A percentile compares a stretch with the other conserved stretches of the same genome.
phyloP scores from a whole-genome alignment of 331 rosid species.

The Stylosanthes scabra region DNA sequence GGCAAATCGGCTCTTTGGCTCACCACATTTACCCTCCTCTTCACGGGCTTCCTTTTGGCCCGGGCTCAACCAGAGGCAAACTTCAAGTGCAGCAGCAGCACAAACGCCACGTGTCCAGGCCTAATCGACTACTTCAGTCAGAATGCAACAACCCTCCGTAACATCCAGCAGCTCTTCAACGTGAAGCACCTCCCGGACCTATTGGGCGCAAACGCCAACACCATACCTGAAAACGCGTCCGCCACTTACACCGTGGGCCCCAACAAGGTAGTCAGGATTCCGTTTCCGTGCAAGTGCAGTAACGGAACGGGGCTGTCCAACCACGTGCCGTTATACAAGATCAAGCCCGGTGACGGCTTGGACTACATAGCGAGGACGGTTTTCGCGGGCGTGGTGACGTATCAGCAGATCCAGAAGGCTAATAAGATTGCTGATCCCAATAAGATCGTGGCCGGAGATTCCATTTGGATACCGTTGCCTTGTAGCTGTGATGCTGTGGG shows the following conservation, averaged over 20 bases:
- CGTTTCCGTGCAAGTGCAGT: slow-evolving; percentile 64
- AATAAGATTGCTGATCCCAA: slow-evolving; percentile 36
- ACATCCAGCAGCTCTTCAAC: slow-evolving; percentile 65
- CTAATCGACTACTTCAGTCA: slow-evolving; percentile 51
- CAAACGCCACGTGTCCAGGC: slow-evolving; percentile 42
- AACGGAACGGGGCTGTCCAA: slow-evolving; percentile 62
- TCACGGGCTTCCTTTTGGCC: slow-evolving; percentile 9
- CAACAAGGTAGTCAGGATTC: slow-evolving; percentile 41
- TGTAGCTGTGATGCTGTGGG: slow-evolving; percentile 83
- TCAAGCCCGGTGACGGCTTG: slow-evolving; percentile 48
- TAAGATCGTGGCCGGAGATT: slow-evolving; percentile 42
- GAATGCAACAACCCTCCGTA: slow-evolving; percentile 50
- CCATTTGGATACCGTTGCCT: slow-evolving; percentile 75
- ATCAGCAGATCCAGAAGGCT: slow-evolving; percentile 42
- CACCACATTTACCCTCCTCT: neutral
- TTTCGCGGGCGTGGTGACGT: slow-evolving; percentile 51
- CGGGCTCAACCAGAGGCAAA: slow-evolving; percentile 46
- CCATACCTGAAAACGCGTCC: slow-evolving; percentile 37
- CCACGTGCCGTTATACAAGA: slow-evolving; percentile 51
- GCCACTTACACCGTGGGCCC: neutral
- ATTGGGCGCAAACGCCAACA: slow-evolving; percentile 77
- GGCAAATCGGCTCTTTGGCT: neutral
- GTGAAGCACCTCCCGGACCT: slow-evolving; percentile 57
- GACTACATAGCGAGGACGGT: slow-evolving; percentile 51
- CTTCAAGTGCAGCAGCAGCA: slow-evolving; percentile 53